Percentiles rank a stretch among this genome's conserved stretches.
These are phyloP conservation scores for Colletotrichum magnum DNA, from an alignment of 2,329 filamentous ascomycete species.

Conservation along the genomic window DNA sequence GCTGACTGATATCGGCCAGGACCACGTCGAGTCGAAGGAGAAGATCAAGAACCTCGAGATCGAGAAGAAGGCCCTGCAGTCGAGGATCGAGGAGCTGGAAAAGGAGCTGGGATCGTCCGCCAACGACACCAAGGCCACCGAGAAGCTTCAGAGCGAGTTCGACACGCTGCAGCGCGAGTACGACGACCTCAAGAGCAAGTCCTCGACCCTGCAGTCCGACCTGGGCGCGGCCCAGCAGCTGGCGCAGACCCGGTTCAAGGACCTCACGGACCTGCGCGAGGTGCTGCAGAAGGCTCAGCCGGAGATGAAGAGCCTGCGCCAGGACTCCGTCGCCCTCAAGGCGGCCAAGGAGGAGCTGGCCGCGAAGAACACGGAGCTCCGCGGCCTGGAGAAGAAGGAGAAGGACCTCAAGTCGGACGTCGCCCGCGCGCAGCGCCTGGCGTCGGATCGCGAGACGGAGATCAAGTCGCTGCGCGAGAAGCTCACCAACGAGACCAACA, in stretches of 20 bases:
- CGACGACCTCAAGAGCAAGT: slow-evolving; percentile 79
- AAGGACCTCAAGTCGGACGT: slow-evolving; percentile 85
- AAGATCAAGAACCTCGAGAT: slow-evolving; percentile 78
- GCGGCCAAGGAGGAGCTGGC: slow-evolving; percentile 81
- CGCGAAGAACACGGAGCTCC: slow-evolving; percentile 71
- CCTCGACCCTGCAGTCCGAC: slow-evolving; percentile 82
- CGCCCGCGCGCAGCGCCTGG: slow-evolving; percentile 76
- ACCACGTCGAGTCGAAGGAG: slow-evolving; percentile 87
- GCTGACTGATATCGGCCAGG: slow-evolving; percentile 82
- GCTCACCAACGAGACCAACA: slow-evolving; percentile 80
- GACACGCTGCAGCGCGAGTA: slow-evolving; percentile 67
- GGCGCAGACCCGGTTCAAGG: slow-evolving; percentile 89
- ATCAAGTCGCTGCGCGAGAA: slow-evolving; percentile 84
- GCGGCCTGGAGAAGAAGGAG: slow-evolving; percentile 84
- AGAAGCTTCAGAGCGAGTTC: slow-evolving; percentile 74
- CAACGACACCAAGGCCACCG: slow-evolving; percentile 59
- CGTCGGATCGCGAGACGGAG: slow-evolving; percentile 82
- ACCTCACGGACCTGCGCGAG: slow-evolving; percentile 84
- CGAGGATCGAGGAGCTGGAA: slow-evolving; percentile 77
- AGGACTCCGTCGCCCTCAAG: slow-evolving; percentile 83
- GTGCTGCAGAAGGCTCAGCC: slow-evolving; percentile 88
- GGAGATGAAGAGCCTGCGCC: slow-evolving; percentile 83
- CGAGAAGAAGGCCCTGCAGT: slow-evolving; percentile 77
- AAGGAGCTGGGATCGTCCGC: slow-evolving; percentile 70
- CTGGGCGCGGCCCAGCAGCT: slow-evolving; percentile 88